Evolutionary conservation across 2,329 filamentous ascomycete genomes (phyloP), one percentile per base, ranked within the genome.

Genomic region (Ophiostoma tasmaniense): DNA sequence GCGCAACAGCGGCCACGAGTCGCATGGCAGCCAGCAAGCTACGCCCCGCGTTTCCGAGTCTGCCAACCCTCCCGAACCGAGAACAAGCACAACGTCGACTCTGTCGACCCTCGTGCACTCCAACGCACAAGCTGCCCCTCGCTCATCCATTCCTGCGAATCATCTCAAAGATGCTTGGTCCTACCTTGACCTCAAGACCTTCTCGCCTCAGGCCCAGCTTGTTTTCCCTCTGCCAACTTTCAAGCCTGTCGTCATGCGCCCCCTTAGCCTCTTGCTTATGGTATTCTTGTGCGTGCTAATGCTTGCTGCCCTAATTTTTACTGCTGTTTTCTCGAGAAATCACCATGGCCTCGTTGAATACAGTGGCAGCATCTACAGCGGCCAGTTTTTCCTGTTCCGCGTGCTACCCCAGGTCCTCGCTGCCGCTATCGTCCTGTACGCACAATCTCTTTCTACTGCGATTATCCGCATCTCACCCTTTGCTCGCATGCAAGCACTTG

Each of bases 381-480:
- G 83, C 10, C 84, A 88, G 72, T 97, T 96, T 78, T 97, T 97
- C 76, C 78, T 96, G 64, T 95, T 96, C 77, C 86, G 92, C 71
- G 91, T 96, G 72, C 80, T 97, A 1, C 93, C 94, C 1, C 92
- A 93, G 69, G 80, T 96, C 0, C 76, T 96, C 17, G 91, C 89
- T 0, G 87, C 87, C 25, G 73, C 89, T 14, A 79, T 96, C 45
- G 82, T 95, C 64, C 77, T 97, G 7, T 96, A 91, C 82, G 84
- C 91, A 0, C 89, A 96, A 74, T 86, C 88, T 73, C 81, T 97
- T 52, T 85, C 92, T 73, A 83, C 85, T 0, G 87, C 93, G 2
- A 84, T 93, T n/a, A 87, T 90, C 72, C 88, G 94, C 70, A 85
- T 91, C 14, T 81, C 90, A 52, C 93, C 93, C 0, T 96, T 96